These are phyloP conservation scores for Phycomyces blakesleeanus DNA, from an alignment of 192 early-diverging fungal species.

Conservation along the genomic window DNA sequence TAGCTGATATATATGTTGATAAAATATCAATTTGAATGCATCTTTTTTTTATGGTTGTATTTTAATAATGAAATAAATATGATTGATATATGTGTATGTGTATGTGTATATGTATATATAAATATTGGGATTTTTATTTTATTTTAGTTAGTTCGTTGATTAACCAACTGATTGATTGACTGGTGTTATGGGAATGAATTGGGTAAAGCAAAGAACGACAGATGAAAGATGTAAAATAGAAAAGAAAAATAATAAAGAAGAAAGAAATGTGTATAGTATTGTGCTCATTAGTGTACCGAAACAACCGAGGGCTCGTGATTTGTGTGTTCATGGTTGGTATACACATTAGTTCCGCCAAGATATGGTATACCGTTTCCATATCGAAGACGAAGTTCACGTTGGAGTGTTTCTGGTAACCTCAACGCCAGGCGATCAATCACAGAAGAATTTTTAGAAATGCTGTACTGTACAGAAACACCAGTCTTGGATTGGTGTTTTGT, in stretches of 20 bases:
- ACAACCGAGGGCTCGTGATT: neutral
- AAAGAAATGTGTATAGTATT: neutral
- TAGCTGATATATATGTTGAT: constrained; percentile 1
- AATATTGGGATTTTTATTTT: too few relatives aligned
- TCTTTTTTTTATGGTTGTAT: too few relatives aligned
- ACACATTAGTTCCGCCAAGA: neutral
- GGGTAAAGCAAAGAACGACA: neutral
- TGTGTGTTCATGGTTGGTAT: neutral
- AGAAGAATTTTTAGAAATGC: too few relatives aligned
- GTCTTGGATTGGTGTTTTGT: too few relatives aligned
- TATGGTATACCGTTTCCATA: neutral
- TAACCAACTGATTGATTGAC: too few relatives aligned
- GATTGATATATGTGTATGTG: too few relatives aligned
- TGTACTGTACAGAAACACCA: too few relatives aligned
- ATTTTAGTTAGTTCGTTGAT: too few relatives aligned
- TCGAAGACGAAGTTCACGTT: neutral
- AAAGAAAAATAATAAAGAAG: neutral
- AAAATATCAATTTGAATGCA: neutral
- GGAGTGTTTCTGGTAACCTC: too few relatives aligned
- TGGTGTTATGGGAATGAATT: neutral
- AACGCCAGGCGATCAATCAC: too few relatives aligned
- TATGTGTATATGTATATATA: too few relatives aligned
- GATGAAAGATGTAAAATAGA: neutral
- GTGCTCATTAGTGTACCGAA: neutral
- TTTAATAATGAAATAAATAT: too few relatives aligned